Percentiles rank a stretch among this genome's conserved stretches.
These are phyloP conservation scores for Solanum hybrid DNA, from an alignment of 305 asterid species.

Conservation along the genomic window DNA sequence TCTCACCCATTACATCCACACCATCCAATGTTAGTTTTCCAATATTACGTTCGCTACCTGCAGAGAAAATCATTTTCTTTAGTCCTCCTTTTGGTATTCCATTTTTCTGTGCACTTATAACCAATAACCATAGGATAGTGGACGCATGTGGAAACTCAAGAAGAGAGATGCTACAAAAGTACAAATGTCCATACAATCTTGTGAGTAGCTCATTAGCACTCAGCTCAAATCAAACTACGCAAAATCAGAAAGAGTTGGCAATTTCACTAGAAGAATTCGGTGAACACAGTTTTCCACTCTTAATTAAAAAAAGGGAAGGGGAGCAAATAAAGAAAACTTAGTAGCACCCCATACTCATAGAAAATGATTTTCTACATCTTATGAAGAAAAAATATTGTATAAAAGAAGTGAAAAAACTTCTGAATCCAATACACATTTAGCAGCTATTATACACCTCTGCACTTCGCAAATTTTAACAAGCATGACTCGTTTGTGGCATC, in stretches of 20 bases:
- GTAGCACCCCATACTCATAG: neutral
- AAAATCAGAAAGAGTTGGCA: neutral
- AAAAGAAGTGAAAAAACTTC: neutral
- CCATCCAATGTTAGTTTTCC: conserved; percentile 33
- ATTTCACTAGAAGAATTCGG: neutral
- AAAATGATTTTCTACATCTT: neutral
- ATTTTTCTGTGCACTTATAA: neutral
- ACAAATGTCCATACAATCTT: neutral
- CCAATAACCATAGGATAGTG: neutral
- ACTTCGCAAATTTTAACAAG: neutral
- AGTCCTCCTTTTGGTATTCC: neutral
- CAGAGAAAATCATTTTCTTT: conserved; percentile 3
- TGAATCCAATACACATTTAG: neutral
- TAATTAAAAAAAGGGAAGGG: neutral
- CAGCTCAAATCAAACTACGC: neutral
- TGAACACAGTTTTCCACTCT: neutral
- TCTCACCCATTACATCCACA: conserved; percentile 40
- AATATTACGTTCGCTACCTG: conserved; percentile 43
- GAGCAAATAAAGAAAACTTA: neutral
- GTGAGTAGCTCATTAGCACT: neutral
- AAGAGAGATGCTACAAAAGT: neutral
- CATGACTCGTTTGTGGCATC: neutral
- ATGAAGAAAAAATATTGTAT: neutral
- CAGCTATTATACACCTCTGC: neutral
- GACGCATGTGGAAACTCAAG: neutral